Evolutionary conservation across 179 eudicot genomes (phyloP).

Genomic region (Silene coronaria): DNA sequence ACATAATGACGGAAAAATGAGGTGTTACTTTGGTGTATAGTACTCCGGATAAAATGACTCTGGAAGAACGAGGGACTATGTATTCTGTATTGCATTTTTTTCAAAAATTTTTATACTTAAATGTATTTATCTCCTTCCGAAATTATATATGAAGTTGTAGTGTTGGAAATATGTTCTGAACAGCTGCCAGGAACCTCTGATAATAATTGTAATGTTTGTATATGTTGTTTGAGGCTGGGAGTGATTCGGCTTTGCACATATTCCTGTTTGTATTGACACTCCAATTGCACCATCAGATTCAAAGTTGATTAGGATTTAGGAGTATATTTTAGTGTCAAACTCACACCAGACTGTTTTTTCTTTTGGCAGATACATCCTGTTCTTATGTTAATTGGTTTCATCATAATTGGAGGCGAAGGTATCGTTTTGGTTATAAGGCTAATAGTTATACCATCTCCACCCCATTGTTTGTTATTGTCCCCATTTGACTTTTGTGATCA

Average conservation of each 20-base stretch:
- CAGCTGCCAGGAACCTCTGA: not conserved
- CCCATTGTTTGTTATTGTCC: not conserved
- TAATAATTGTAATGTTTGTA: not conserved
- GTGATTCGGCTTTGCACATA: not conserved
- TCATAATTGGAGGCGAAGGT: slow-evolving; percentile 90
- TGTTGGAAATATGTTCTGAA: not conserved
- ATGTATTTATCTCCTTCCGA: not conserved
- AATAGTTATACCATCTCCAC: not conserved
- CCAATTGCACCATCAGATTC: not conserved
- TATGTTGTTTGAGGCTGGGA: not conserved
- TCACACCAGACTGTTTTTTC: not conserved
- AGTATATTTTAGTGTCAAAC: not conserved
- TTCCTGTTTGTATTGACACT: not conserved
- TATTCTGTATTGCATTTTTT: too few relatives aligned
- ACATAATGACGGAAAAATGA: too few relatives aligned
- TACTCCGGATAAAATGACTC: not conserved
- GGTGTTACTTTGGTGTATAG: too few relatives aligned
- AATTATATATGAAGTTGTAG: not conserved
- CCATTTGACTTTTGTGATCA: not conserved
- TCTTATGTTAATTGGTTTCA: slow-evolving; percentile 72
- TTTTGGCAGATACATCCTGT: slow-evolving; percentile 71
- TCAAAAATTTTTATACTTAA: not conserved
- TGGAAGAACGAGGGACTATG: not conserved
- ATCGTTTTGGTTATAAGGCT: not conserved
- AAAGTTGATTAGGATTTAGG: not conserved